Evolutionary conservation across 257 asterid genomes (phyloP), one percentile per base, ranked within the genome.

Genomic region (Fraxinus americana): DNA sequence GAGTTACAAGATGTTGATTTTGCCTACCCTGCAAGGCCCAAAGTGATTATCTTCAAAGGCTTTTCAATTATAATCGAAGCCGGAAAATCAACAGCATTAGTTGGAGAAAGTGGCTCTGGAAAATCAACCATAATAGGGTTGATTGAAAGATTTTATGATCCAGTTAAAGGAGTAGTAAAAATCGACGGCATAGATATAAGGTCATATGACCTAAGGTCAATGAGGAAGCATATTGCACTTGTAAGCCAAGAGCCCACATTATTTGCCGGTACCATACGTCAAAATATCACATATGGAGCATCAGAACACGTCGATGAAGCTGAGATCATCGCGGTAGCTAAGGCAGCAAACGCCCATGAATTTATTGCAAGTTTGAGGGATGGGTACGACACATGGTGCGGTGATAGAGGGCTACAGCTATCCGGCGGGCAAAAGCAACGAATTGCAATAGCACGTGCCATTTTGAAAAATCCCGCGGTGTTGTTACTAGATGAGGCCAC

Each of bases 371-470:
- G 87, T 3, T 48, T 94, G 21, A 87, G 89, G 45, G 88, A 92
- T 4, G 98, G 99, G 1, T 94, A 91, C 38, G 85, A 83, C 13
- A 92, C 98, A 0, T 85, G 87, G 78, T 92, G 99, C n/a, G 99
- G 99, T 0, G 99, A 94, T 68, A 79, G 93, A 32, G 99, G 99
- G 30, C 38, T 90, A 63, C 99, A 94, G 70, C 82, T 94, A 17
- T 94, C 98, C 0, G 99, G 98, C 0, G 98, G 98, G 0, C 98
- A 94, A 79, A 94, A 94, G 80, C 98, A 94, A 75, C 77, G 98
- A 11, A 91, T 94, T 14, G 97, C 98, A 0, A 94, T 94, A 0
- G 95, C 98, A 0, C 86, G 98, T 1, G 97, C 97, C 48, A 88
- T 92, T 36, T 54, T 90, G 43, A 94, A 89, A 54, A 91, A 92